A percentile compares a stretch with the other conserved stretches of the same genome.
phyloP scores from a whole-genome alignment of 1,284 basidiomycete genomes.

The Ustilago trichophora region DNA sequence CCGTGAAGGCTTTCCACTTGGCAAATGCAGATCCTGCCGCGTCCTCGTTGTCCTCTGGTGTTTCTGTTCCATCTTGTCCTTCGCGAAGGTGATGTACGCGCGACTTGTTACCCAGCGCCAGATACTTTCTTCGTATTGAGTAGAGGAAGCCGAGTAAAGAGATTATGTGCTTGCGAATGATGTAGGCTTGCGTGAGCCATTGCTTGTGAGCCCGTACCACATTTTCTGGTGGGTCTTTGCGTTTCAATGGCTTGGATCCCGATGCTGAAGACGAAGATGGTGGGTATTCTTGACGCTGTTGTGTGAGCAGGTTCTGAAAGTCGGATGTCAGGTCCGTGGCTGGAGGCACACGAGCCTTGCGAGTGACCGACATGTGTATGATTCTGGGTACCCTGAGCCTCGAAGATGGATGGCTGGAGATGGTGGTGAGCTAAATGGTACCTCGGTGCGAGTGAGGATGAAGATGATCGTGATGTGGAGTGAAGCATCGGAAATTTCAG shows the following conservation, averaged over 20 bases:
- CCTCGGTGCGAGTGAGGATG: no score
- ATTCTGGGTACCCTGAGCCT: no score
- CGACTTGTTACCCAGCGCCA: constrained; percentile 35
- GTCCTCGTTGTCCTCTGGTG: constrained; percentile 20
- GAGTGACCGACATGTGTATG: constrained; percentile 9
- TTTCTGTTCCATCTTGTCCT: constrained; percentile 16
- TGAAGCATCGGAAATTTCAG: not conserved
- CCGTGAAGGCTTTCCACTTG: constrained; percentile 69
- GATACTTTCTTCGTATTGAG: constrained; percentile 51
- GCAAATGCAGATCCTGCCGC: constrained; percentile 35
- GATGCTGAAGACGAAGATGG: constrained; percentile 25
- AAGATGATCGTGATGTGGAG: constrained; percentile 17
- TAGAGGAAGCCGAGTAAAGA: constrained; percentile 47
- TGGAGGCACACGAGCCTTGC: constrained; percentile 22
- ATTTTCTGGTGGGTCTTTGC: constrained; percentile 36
- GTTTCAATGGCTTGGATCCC: constrained; percentile 15
- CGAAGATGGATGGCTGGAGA: no score
- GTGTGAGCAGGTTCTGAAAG: constrained; percentile 33
- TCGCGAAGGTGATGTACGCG: constrained; percentile 20
- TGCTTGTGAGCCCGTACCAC: constrained; percentile 40
- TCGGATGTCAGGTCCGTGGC: constrained; percentile 33
- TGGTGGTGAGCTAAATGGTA: no score
- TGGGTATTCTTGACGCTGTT: constrained; percentile 26
- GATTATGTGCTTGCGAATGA: constrained; percentile 46
- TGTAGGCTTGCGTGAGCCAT: constrained; percentile 45